Evolutionary conservation across 1,284 basidiomycete species (phyloP).

Genomic region (Ganoderma multipileum): DNA sequence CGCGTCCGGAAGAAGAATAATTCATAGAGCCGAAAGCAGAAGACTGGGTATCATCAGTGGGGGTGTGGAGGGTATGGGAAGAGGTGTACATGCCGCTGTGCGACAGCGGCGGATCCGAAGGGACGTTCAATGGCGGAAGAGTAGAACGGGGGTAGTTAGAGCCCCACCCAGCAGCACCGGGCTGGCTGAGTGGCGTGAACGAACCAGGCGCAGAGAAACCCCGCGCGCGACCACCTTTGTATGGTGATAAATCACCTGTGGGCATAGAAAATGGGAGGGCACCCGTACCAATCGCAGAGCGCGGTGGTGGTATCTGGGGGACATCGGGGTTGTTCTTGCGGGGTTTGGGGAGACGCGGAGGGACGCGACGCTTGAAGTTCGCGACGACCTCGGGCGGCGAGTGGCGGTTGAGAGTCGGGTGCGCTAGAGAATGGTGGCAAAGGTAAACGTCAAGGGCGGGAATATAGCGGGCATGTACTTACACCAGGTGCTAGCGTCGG

Average conservation of each 20-base stretch:
- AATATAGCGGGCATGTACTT: constrained; percentile 46
- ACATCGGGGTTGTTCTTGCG: constrained; percentile 76
- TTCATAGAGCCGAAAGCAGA: constrained; percentile 61
- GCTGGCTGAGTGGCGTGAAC: constrained; percentile 70
- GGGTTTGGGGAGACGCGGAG: constrained; percentile 86
- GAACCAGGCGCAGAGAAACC: constrained; percentile 84
- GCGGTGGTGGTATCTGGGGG: constrained; percentile 69
- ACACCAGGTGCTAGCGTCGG: constrained; percentile 95
- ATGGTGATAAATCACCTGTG: constrained; percentile 50
- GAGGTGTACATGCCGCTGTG: constrained; percentile 59
- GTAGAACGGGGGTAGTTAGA: constrained; percentile 67
- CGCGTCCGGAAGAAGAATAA: constrained; percentile 50
- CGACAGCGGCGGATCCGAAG: constrained; percentile 69
- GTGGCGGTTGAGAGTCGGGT: constrained; percentile 86
- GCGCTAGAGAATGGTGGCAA: constrained; percentile 56
- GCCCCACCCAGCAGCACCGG: constrained; percentile 61
- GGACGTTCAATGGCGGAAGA: constrained; percentile 82
- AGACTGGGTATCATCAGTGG: constrained; percentile 70
- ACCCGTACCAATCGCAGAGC: constrained; percentile 71
- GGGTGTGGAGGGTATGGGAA: constrained; percentile 66
- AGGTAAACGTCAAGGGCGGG: constrained; percentile 19
- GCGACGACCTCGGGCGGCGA: constrained; percentile 87
- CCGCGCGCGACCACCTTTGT: constrained; percentile 63
- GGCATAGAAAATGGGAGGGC: constrained; percentile 68
- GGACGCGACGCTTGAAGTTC: constrained; percentile 91